Evolutionary conservation across 164 flowering plant species (phyloP).

Genomic region (Protea cynaroides): DNA sequence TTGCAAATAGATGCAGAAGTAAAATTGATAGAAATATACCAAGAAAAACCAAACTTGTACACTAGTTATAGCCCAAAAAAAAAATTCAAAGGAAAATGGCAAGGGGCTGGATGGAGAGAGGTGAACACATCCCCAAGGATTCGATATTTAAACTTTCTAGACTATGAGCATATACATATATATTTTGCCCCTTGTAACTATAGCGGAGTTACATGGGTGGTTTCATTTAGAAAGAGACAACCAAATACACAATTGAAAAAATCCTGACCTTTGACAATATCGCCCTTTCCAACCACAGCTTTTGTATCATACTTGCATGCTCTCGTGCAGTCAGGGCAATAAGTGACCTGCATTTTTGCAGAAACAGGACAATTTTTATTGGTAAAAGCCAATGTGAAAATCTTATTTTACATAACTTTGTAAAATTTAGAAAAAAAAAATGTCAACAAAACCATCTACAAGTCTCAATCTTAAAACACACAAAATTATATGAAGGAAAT

Average conservation of each 20-base stretch:
- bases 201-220: constrained; percentile 50
- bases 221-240: constrained; percentile 84
- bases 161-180: no score
- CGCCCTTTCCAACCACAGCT: constrained; percentile 38
- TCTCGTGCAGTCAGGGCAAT: constrained; percentile 92
- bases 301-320: constrained; percentile 83
- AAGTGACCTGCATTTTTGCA: constrained; percentile 62
- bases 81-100: no score
- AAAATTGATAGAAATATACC: no score
- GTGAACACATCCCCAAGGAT: no score
- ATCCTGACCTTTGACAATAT: constrained; percentile 46
- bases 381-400: not conserved
- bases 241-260: constrained; percentile 87
- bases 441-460: not conserved
- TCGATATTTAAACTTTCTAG: no score
- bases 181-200: constrained; percentile 13
- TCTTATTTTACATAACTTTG: not conserved
- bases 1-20: no score
- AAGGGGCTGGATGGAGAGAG: no score
- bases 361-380: not conserved
- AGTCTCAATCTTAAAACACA: no score
- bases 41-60: no score
- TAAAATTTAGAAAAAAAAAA: not conserved
- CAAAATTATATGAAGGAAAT: no score
- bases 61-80: no score